These are phyloP conservation scores for Tricholoma sp. DNA, from an alignment of 768 basidiomycete genomes.

Conservation along the genomic window DNA sequence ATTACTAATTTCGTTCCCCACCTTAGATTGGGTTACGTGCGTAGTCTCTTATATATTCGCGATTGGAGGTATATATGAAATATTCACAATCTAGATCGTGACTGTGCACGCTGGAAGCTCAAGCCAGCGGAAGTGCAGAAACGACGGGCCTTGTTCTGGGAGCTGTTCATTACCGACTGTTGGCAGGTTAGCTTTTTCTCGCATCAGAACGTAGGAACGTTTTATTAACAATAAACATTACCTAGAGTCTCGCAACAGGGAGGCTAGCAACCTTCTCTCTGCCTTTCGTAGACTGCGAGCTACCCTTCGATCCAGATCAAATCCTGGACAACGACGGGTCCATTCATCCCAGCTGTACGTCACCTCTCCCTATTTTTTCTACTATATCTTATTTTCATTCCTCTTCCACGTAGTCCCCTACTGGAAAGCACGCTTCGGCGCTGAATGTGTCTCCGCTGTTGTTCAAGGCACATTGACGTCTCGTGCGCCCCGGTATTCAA, in stretches of 20 bases:
- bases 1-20: background rate
- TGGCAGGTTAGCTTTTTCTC: constrained; percentile 51
- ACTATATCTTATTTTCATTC: background rate
- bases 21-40: constrained; percentile 64
- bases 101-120: constrained; percentile 67
- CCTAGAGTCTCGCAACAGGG: constrained; percentile 64
- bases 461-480: constrained; percentile 66
- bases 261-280: constrained; percentile 64
- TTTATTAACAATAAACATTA: background rate
- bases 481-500: constrained; percentile 55
- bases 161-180: constrained; percentile 67
- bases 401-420: constrained; percentile 41
- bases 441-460: constrained; percentile 61
- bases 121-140: constrained; percentile 62
- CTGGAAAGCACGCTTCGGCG: constrained; percentile 69
- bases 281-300: constrained; percentile 68
- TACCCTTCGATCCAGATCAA: constrained; percentile 57
- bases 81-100: constrained; percentile 44
- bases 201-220: background rate
- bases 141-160: constrained; percentile 68
- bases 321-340: constrained; percentile 56
- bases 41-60: constrained; percentile 19
- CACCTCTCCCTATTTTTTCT: background rate
- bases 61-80: constrained; percentile 1
- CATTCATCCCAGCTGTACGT: constrained; percentile 55